Conservation (phyloP, 2,329 filamentous ascomycete genomes). For the Trichophaea hybrida region DNA sequence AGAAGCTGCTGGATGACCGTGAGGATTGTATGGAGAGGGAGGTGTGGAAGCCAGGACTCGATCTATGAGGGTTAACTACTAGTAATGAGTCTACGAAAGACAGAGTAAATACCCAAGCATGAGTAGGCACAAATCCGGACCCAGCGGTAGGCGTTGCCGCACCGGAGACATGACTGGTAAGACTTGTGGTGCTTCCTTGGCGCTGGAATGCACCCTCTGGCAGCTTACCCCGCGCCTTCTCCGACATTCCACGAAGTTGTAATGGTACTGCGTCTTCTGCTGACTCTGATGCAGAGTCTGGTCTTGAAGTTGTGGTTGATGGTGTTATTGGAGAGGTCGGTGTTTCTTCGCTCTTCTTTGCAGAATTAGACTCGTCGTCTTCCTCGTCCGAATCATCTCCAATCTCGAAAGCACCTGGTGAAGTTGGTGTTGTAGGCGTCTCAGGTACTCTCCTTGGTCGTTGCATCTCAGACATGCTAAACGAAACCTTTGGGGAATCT, state of each 20-base stretch:
- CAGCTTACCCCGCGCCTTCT: conserved; percentile 93
- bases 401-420: conserved; percentile 59
- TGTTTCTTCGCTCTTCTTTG: not conserved
- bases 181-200: conserved; percentile 75
- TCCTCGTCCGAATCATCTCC: conserved; percentile 58
- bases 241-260: conserved; percentile 83
- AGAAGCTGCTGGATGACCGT: conserved; percentile 56
- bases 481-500: conserved; percentile 9
- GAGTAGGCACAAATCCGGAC: conserved; percentile 58
- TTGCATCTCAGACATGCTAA: conserved; percentile 4
- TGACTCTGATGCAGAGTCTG: conserved; percentile 50
- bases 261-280: conserved; percentile 66
- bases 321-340: not conserved
- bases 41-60: conserved; percentile 80
- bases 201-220: conserved; percentile 77
- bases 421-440: not conserved
- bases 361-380: conserved; percentile 37
- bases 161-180: conserved; percentile 42
- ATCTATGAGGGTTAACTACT: conserved; percentile 38
- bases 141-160: not conserved
- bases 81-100: not conserved
- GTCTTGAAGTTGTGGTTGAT: conserved; percentile 36
- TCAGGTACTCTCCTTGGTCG: not conserved
- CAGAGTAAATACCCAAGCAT: conserved; percentile 46
- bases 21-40: conserved; percentile 76